Evolutionary conservation across 495 filamentous ascomycete genomes (phyloP), one percentile per base, ranked within the genome.

Genomic region (Physcia stellaris): DNA sequence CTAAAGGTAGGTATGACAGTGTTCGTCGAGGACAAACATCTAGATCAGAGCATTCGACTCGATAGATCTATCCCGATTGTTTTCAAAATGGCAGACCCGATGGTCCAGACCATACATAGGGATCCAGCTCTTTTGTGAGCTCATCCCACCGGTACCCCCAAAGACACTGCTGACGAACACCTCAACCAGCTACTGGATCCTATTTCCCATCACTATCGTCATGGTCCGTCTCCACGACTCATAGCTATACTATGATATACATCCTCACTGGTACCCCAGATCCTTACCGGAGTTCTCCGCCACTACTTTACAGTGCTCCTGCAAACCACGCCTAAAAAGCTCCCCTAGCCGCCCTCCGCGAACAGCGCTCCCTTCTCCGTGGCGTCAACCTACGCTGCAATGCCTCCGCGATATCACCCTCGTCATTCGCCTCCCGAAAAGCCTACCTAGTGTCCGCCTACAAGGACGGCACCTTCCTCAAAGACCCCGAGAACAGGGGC

Each of bases 61-160:
- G n/a, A n/a, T n/a, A n/a, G n/a, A n/a, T n/a, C n/a, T n/a, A n/a
- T n/a, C n/a, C n/a, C n/a, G n/a, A n/a, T n/a, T n/a, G n/a, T n/a
- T n/a, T n/a, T n/a, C 52, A 70, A 29, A 10, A 98, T 98, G 92
- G 81, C 83, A 30, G 56, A 62, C 44, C 81, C 86, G 67, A 70
- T 80, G 43, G 74, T 80, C 46, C 90, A 98, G 67, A 86, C 86
- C 63, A 95, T 98, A 77, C 83, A 90, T 66, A 65, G 90, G 72
- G 90, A 98, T 86, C 92, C 90, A 49, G 88, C 94, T 58, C 71
- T 98, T 44, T 94, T 96, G 90, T 95, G 61, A 56, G 72, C 37
- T 15, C 20, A 51, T 35, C 37, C 29, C 30, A 30, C 33, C 16
- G 27, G 19, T n/a, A 32, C 20, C 10, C 9, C 13, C 23, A 19